These are phyloP conservation scores for Mortierella sp. DNA, from an alignment of 371 early-diverging fungal species.

Conservation along the genomic window DNA sequence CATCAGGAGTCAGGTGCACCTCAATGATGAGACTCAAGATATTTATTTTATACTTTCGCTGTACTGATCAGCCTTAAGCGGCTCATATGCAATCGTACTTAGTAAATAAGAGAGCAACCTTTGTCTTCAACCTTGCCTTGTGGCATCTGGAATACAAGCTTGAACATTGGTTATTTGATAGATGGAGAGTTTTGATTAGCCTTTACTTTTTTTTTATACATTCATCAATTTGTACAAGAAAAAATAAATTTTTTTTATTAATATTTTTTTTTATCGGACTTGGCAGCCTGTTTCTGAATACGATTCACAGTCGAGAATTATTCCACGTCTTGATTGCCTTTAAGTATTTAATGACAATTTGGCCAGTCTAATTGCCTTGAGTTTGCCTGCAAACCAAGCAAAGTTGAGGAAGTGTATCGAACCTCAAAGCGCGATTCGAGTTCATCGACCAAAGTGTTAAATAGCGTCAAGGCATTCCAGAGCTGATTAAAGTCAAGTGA, in stretches of 20 bases:
- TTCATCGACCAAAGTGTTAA: constrained; percentile 43
- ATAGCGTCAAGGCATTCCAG: constrained; percentile 43
- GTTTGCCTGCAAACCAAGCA: constrained; percentile 45
- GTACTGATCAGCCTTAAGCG: background rate
- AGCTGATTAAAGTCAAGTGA: constrained; percentile 43
- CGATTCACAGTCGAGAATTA: no score
- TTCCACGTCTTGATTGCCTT: no score
- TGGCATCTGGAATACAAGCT: background rate
- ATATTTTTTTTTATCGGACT: background rate
- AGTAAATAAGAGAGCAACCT: background rate
- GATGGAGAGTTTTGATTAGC: background rate
- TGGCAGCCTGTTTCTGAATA: no score
- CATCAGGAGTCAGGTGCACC: background rate
- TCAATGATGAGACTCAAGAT: constrained; percentile 1
- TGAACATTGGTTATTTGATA: no score
- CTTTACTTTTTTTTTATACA: background rate
- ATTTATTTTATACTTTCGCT: background rate
- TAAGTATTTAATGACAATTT: background rate
- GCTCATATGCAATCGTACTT: background rate
- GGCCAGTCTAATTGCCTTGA: constrained; percentile 45
- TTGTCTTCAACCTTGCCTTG: background rate
- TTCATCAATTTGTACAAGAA: no score
- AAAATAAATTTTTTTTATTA: no score
- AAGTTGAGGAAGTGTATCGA: constrained; percentile 29
- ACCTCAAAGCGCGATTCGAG: constrained; percentile 44